Evolutionary conservation across 2,329 filamentous ascomycete species (phyloP).

Genomic region (Cordyceps militaris): DNA sequence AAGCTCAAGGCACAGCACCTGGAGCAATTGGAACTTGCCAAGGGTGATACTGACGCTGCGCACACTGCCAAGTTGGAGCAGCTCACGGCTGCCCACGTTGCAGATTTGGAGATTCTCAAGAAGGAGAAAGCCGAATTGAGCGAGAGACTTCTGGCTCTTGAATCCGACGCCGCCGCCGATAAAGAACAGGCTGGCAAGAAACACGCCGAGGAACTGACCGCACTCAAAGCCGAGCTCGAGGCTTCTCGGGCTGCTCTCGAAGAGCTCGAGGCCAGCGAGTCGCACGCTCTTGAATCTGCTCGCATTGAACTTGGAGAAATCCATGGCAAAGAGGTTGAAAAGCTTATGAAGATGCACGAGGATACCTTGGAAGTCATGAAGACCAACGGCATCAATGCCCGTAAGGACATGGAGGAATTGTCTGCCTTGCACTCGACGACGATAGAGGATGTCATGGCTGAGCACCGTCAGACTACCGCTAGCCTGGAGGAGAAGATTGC

Average conservation of each 20-base stretch:
- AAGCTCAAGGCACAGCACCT: neutral
- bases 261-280: slow-evolving; percentile 35
- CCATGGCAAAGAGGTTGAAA: slow-evolving; percentile 41
- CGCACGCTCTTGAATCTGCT: slow-evolving; percentile 38
- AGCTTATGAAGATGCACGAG: slow-evolving; percentile 35
- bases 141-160: slow-evolving; percentile 23
- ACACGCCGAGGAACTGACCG: slow-evolving; percentile 30
- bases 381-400: slow-evolving; percentile 29
- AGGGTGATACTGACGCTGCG: neutral
- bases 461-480: slow-evolving; percentile 29
- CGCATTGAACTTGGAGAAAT: slow-evolving; percentile 39
- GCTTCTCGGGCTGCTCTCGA: slow-evolving; percentile 38
- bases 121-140: slow-evolving; percentile 25
- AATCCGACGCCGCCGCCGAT: slow-evolving; percentile 16
- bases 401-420: slow-evolving; percentile 39
- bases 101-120: slow-evolving; percentile 27
- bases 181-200: slow-evolving; percentile 23
- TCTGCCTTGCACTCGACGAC: slow-evolving; percentile 31
- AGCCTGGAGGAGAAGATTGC: slow-evolving; percentile 30
- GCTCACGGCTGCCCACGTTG: slow-evolving; percentile 12
- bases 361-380: slow-evolving; percentile 36
- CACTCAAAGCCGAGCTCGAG: slow-evolving; percentile 29
- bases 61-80: neutral
- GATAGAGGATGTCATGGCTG: slow-evolving; percentile 32
- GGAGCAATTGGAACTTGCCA: slow-evolving; percentile 1